Evolutionary conservation across 192 early-diverging fungal species (phyloP).

Genomic region (Entomortierella parvispora): DNA sequence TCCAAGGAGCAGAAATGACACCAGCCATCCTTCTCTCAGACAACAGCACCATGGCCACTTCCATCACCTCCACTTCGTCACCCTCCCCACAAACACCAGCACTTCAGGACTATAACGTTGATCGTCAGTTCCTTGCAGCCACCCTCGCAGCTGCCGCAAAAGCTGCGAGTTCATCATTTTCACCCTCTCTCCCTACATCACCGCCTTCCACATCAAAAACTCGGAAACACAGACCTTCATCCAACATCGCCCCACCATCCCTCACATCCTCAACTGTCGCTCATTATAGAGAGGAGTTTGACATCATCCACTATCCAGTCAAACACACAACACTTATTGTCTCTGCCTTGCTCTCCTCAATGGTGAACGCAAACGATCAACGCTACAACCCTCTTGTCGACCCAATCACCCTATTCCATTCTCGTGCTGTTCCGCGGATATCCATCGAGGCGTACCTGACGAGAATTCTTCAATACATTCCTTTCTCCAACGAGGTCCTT

Average conservation of each 20-base stretch:
- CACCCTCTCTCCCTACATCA: too few species aligned
- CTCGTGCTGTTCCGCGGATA: constrained; percentile 73
- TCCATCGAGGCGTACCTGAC: constrained; percentile 70
- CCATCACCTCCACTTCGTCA: background rate
- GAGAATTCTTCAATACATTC: constrained; percentile 75
- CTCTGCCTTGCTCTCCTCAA: constrained; percentile 51
- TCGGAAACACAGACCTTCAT: background rate
- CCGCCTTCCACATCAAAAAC: constrained; percentile 2
- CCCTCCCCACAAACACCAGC: constrained; percentile 13
- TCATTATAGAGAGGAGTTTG: constrained; percentile 8
- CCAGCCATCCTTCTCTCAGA: background rate
- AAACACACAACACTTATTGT: constrained; percentile 58
- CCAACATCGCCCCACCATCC: background rate
- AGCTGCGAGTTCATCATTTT: background rate
- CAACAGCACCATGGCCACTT: background rate
- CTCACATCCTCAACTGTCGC: background rate
- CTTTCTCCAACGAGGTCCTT: constrained; percentile 72
- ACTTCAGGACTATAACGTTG: background rate
- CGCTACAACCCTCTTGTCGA: constrained; percentile 23
- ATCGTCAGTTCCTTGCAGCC: background rate
- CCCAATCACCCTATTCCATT: constrained; percentile 74
- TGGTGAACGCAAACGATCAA: constrained; percentile 58
- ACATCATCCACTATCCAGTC: constrained; percentile 58
- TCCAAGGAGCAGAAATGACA: too few species aligned
- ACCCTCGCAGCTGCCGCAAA: background rate